A percentile compares a stretch with the other conserved stretches of the same genome.
phyloP scores from a whole-genome alignment of 306 rosid genomes.

The Spatholobus suberectus region DNA sequence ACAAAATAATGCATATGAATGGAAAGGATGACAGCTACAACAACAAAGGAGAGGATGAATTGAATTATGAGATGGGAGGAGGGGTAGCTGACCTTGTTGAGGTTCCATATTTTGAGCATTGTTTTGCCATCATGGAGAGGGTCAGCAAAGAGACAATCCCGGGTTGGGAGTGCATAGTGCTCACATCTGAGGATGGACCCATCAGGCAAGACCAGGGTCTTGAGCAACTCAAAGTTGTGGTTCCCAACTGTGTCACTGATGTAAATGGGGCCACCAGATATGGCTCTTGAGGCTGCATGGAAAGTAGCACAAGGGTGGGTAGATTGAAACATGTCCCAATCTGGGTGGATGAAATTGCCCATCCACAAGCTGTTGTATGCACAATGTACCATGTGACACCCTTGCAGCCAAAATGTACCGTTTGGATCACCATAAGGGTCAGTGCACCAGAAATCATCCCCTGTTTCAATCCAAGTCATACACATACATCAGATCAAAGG shows the following conservation, averaged over 20 bases:
- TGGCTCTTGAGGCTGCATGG: constrained; percentile 96
- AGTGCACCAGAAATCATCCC: constrained; percentile 97
- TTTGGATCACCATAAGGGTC: constrained; percentile 93
- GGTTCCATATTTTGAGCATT: constrained; percentile 96
- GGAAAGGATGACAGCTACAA: too few species aligned
- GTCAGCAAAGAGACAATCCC: constrained; percentile 81
- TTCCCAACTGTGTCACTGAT: constrained; percentile 79
- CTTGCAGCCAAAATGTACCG: constrained; percentile 96
- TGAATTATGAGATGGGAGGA: background rate
- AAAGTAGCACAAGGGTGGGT: constrained; percentile 95
- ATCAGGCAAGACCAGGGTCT: constrained; percentile 77
- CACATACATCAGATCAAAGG: background rate
- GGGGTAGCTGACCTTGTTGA: constrained; percentile 66
- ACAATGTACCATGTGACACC: constrained; percentile 98
- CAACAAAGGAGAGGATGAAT: background rate
- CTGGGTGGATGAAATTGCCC: constrained; percentile 96
- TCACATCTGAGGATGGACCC: constrained; percentile 87
- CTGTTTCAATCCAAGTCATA: constrained; percentile 47
- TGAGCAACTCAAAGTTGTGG: constrained; percentile 83
- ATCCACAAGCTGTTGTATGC: constrained; percentile 97
- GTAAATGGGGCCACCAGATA: constrained; percentile 94
- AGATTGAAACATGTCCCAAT: constrained; percentile 98
- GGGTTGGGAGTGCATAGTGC: constrained; percentile 83
- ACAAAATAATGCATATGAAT: background rate
- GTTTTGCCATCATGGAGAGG: constrained; percentile 94